phyloP scores from a whole-genome alignment of 2,329 filamentous ascomycete genomes.

The Hymenoscyphus occultus region DNA sequence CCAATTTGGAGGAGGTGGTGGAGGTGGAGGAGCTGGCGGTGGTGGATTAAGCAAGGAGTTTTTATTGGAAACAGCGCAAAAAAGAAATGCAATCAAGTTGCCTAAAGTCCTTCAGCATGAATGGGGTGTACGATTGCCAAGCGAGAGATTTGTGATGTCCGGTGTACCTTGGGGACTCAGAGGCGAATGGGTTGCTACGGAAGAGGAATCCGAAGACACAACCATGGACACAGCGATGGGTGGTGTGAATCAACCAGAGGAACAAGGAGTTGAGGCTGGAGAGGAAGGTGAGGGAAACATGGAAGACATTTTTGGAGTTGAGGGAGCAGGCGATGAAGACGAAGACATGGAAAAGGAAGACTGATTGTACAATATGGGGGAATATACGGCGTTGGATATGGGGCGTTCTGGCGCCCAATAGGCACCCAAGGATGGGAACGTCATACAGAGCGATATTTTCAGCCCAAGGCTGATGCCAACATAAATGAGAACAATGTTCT shows the following conservation, averaged over 20 bases:
- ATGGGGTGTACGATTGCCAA: slow-evolving; percentile 65
- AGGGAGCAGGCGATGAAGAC: slow-evolving; percentile 9
- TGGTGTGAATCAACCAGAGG: slow-evolving; percentile 33
- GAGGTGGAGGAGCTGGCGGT: slow-evolving; percentile 46
- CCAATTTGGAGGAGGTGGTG: slow-evolving; percentile 58
- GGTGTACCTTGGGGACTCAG: slow-evolving; percentile 63
- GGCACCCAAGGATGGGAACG: not conserved
- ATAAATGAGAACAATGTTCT: not conserved
- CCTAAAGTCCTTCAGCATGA: slow-evolving; percentile 62
- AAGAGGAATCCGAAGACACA: slow-evolving; percentile 43
- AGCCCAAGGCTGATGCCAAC: not conserved
- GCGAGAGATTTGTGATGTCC: slow-evolving; percentile 65
- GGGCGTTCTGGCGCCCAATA: slow-evolving; percentile 3
- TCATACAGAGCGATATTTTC: slow-evolving; percentile 1
- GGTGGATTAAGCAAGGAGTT: slow-evolving; percentile 69
- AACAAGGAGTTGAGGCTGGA: slow-evolving; percentile 40
- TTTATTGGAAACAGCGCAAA: slow-evolving; percentile 69
- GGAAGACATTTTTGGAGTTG: slow-evolving; percentile 41
- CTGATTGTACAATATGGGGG: slow-evolving; percentile 30
- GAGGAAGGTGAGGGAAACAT: slow-evolving; percentile 38
- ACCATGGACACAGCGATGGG: slow-evolving; percentile 34
- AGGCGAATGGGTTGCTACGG: slow-evolving; percentile 55
- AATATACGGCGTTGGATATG: slow-evolving; percentile 19
- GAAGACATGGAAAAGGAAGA: slow-evolving; percentile 42
- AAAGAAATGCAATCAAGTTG: slow-evolving; percentile 65